These are phyloP conservation scores for Cystobasidium tubakii DNA, from an alignment of 768 basidiomycete species.

Conservation along the genomic window DNA sequence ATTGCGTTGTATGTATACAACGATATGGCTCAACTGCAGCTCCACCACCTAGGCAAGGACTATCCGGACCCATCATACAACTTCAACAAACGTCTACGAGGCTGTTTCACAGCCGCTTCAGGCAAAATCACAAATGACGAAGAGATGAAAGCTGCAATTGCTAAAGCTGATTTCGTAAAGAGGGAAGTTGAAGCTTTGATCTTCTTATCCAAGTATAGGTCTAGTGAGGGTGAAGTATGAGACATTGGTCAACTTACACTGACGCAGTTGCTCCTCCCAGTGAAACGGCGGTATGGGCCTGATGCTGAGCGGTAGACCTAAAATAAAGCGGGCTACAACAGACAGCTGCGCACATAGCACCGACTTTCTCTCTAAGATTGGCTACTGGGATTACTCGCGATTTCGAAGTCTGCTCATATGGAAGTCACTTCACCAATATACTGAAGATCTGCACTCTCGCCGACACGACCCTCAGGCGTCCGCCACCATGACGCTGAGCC, in stretches of 20 bases:
- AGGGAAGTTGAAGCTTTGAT: constrained; percentile 34
- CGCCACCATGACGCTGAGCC: too few relatives aligned
- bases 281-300: constrained; percentile 4
- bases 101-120: constrained; percentile 21
- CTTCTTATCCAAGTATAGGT: constrained; percentile 28
- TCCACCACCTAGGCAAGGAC: constrained; percentile 31
- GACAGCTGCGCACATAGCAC: too few relatives aligned
- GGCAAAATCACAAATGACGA: constrained; percentile 9
- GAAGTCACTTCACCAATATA: too few relatives aligned
- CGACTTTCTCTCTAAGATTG: too few relatives aligned
- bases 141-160: constrained; percentile 21
- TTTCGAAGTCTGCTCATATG: too few relatives aligned
- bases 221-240: constrained; percentile 11
- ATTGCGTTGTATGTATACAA: too few relatives aligned
- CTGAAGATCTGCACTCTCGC: too few relatives aligned
- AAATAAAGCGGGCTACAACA: too few relatives aligned
- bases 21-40: constrained; percentile 2
- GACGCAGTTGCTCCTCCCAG: too few relatives aligned
- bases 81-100: constrained; percentile 19
- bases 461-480: too few relatives aligned
- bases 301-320: constrained; percentile 5
- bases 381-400: too few relatives aligned
- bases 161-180: constrained; percentile 32
- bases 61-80: constrained; percentile 34
- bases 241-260: too few relatives aligned